Percentiles rank a stretch among this genome's conserved stretches.
These are phyloP conservation scores for Closterium sp. DNA, from an alignment of 139 green algal species.

Conservation along the genomic window DNA sequence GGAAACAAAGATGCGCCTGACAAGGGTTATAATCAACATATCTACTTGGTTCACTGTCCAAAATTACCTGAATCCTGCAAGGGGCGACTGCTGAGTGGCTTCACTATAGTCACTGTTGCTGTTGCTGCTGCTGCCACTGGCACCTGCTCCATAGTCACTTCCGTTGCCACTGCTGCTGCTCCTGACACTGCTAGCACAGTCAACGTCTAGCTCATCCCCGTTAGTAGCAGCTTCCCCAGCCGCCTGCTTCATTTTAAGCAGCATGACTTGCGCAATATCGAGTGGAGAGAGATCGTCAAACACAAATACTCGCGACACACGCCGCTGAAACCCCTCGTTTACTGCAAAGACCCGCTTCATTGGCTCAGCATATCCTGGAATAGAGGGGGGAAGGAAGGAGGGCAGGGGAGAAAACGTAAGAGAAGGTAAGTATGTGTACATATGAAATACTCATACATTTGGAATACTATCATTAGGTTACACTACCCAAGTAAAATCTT, in stretches of 20 bases:
- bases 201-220: neutral
- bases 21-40: too few relatives aligned
- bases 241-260: conserved; percentile 14
- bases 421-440: neutral
- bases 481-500: neutral
- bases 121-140: neutral
- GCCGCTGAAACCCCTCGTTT: conserved; percentile 25
- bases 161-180: neutral
- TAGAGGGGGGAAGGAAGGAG: neutral
- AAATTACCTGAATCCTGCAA: neutral
- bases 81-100: neutral
- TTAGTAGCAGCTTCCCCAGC: neutral
- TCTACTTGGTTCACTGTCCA: too few relatives aligned
- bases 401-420: neutral
- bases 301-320: neutral
- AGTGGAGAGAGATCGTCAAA: conserved; percentile 2
- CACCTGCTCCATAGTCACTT: neutral
- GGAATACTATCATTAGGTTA: neutral
- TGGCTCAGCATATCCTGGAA: conserved; percentile 11
- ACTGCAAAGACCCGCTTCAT: conserved; percentile 13
- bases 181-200: neutral
- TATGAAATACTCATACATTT: neutral
- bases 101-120: neutral
- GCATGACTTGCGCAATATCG: conserved; percentile 8
- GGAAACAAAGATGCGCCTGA: too few relatives aligned